Evolutionary conservation across 257 asterid species (phyloP).

Genomic region (Galeopsis tetrahit): DNA sequence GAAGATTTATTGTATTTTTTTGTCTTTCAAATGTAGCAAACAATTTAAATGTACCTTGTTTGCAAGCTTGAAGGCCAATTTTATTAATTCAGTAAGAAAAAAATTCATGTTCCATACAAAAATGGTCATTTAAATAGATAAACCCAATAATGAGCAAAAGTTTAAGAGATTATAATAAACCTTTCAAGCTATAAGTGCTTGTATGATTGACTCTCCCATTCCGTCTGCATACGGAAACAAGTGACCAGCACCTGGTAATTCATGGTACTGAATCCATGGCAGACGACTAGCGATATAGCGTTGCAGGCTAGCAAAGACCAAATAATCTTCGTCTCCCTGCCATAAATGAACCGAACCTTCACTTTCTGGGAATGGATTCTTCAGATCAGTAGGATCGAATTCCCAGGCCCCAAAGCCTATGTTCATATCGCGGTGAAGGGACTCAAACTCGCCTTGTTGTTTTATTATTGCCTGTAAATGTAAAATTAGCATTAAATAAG

Average conservation of each 20-base stretch:
- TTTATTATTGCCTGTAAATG: constrained; percentile 48
- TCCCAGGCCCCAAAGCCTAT: constrained; percentile 85
- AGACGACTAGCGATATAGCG: constrained; percentile 61
- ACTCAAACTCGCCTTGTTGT: constrained; percentile 83
- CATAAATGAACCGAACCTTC: constrained; percentile 77
- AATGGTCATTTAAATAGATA: constrained; percentile 2
- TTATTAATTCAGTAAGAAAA: not conserved
- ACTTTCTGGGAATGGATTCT: constrained; percentile 59
- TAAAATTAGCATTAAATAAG: not conserved
- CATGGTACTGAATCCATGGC: constrained; percentile 90
- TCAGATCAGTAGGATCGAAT: constrained; percentile 71
- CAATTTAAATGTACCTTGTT: not conserved
- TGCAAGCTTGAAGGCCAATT: not conserved
- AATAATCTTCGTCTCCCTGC: constrained; percentile 80
- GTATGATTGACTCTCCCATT: constrained; percentile 52
- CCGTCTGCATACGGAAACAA: constrained; percentile 66
- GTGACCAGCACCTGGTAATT: constrained; percentile 78
- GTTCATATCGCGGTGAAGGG: constrained; percentile 71
- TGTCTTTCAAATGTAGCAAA: not conserved
- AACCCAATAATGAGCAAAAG: constrained; percentile 4
- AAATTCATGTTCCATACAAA: not conserved
- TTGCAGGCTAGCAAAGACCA: constrained; percentile 69
- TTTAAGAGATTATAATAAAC: constrained; percentile 1
- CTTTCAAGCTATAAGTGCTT: constrained; percentile 50
- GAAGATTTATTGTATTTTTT: not conserved